These are phyloP conservation scores for Pythium brachiatum DNA, from an alignment of 352 stramenopile species.

Conservation along the genomic window DNA sequence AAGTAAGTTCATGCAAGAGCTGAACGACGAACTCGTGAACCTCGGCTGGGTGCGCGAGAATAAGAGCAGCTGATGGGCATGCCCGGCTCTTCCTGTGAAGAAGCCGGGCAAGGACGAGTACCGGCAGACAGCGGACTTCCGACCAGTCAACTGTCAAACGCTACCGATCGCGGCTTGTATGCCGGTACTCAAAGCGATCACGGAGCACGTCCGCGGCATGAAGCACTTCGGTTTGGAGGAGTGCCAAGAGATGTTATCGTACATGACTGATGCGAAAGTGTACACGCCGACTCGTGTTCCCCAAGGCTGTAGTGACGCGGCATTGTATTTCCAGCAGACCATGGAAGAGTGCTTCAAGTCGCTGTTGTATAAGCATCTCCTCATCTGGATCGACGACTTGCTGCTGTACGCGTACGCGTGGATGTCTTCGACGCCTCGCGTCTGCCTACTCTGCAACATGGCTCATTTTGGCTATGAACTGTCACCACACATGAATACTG, in stretches of 20 bases:
- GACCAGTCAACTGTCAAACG: neutral
- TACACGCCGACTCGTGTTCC: slow-evolving; percentile 13
- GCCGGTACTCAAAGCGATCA: neutral
- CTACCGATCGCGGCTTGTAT: neutral
- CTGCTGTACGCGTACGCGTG: slow-evolving; percentile 28
- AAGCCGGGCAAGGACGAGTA: slow-evolving; percentile 15
- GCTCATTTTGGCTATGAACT: no score
- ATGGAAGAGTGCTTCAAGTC: slow-evolving; percentile 12
- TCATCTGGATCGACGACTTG: slow-evolving; percentile 33
- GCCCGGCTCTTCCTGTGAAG: slow-evolving; percentile 9
- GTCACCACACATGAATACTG: no score
- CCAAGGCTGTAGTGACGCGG: slow-evolving; percentile 12
- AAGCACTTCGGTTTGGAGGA: no score
- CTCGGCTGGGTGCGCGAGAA: slow-evolving; percentile 18
- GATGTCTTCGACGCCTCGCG: no score
- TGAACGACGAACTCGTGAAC: slow-evolving; percentile 5
- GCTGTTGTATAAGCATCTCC: slow-evolving; percentile 17
- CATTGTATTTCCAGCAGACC: slow-evolving; percentile 15
- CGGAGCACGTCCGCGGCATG: neutral
- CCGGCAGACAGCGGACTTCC: slow-evolving; percentile 4
- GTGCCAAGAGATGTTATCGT: slow-evolving; percentile 12
- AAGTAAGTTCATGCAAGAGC: slow-evolving; percentile 16
- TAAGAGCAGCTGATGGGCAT: slow-evolving; percentile 5
- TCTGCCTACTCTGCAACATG: no score
- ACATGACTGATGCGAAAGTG: slow-evolving; percentile 11